Base-by-base conservation (phyloP, 2,329 filamentous ascomycete species). In the Colletotrichum lupini region DNA sequence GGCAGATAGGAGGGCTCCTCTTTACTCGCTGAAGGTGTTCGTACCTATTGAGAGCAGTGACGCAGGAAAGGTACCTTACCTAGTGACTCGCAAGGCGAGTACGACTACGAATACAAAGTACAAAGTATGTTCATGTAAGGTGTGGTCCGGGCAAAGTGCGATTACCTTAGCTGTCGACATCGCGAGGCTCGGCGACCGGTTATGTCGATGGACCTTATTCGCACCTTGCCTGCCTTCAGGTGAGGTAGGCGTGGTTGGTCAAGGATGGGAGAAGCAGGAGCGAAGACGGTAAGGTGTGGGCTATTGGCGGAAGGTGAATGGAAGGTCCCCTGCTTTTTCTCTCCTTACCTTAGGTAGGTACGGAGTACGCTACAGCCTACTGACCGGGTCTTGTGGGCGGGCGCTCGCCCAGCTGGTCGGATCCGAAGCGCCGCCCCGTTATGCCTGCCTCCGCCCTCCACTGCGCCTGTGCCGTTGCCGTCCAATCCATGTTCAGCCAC, bases 361-460 rank as follows among this genome's bases (percentile, higher is more conserved):
- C 24, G 24, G 24, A 24, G 24, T 30, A 30, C 30, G 9, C 30
- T 30, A 30, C 30, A 30, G 30, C 30, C 30, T 30, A 30, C 30
- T 30, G 30, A 32, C 53, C 22, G 46, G 30, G 24, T 37, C n/a
- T n/a, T 28, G 32, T n/a, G 14, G n/a, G 55, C 12, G 11, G 37
- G 55, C 55, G 42, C 37, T n/a, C 22, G n/a, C 24, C 69, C 69
- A 68, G 28, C 35, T 42, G 22, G 28, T 46, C 65, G 69, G 69
- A 62, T 63, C 58, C 69, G 64, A 68, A 72, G 46, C 42, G 37
- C 49, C 63, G 52, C 52, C 32, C 30, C 32, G 19, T 30, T 59
- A 12, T 42, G 22, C 57, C 30, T 55, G 22, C n/a, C 57, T 37
- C 8, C 32, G 32, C 32, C 35, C 35, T 42, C 35, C 35, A 16